Evolutionary conservation across 129 eudicot genomes (phyloP), one percentile per base, ranked within the genome.

Genomic region (Glebionis coronaria): DNA sequence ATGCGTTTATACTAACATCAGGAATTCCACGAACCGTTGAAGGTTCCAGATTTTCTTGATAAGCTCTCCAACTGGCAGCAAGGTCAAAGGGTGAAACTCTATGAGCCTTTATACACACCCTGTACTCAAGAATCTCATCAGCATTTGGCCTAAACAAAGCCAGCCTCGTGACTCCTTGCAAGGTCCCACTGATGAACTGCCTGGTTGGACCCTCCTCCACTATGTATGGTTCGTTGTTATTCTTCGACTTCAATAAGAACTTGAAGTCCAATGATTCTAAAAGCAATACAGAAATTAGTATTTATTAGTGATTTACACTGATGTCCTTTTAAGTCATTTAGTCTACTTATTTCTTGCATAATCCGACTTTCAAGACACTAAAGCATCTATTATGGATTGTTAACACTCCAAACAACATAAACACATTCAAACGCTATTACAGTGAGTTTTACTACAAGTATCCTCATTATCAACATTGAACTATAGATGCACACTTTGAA

Each of bases 41-140:
- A 56, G 93, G 99, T 82, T 81, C 85, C 29, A 84, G 82, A 66
- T 94, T 87, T 84, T 86, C 84, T 68, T 67, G 91, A 71, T 86
- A 89, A 8, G 95, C 95, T 74, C 99, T 77, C 97, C 97, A 94
- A 83, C 99, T 93, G 8, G 97, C 97, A 19, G 99, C 99, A 70
- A 94, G 97, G 77, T 89, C 99, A 80, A 94, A 93, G 1, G 99
- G 99, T 4, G 99, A 94, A 66, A 89, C 95, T 71, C 90, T 79
- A 47, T 87, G 93, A 0, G 90, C 95, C 19, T 82, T 79, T 23
- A 94, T 83, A 63, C 84, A 76, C 35, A 94, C 97, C 60, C 77
- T 73, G 51, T 85, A 84, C 73, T 94, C 99, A 52, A 89, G 76
- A 75, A 90, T 74, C 45, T 63, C 97, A 13, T 87, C 95, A 2